Evolutionary conservation across 192 early-diverging fungal species (phyloP).

Genomic region (Coemansia javaensis): DNA sequence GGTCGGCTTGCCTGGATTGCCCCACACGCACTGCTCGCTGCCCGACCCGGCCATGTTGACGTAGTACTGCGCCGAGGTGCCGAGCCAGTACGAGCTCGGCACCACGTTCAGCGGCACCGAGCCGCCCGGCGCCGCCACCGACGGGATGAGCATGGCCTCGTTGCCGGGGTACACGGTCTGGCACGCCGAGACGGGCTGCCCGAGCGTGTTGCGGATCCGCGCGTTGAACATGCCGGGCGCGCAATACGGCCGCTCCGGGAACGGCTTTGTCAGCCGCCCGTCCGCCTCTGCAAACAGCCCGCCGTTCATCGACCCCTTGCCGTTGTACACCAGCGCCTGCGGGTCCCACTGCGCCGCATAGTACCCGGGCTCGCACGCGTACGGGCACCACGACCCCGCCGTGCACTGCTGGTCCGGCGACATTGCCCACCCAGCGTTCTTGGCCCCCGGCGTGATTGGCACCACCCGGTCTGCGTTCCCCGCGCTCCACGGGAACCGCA

Average conservation of each 20-base stretch:
- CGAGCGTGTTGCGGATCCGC: conserved; percentile 25
- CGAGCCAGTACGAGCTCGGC: conserved; percentile 44
- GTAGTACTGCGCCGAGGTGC: conserved; percentile 48
- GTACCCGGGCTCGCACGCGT: conserved; percentile 41
- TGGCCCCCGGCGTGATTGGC: conserved; percentile 17
- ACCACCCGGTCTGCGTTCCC: conserved; percentile 37
- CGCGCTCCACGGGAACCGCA: conserved; percentile 48
- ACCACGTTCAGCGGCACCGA: conserved; percentile 31
- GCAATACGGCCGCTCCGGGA: conserved; percentile 31
- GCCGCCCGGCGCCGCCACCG: conserved; percentile 29
- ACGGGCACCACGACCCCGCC: conserved; percentile 38
- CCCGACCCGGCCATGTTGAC: conserved; percentile 40
- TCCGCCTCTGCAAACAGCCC: conserved; percentile 23
- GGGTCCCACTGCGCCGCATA: conserved; percentile 50
- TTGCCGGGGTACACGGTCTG: conserved; percentile 49
- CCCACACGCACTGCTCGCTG: conserved; percentile 41
- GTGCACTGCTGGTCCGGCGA: conserved; percentile 42
- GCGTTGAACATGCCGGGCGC: conserved; percentile 32
- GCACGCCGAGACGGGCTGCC: conserved; percentile 40
- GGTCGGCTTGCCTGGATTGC: conserved; percentile 14
- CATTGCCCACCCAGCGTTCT: conserved; percentile 50
- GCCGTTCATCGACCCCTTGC: conserved; percentile 45
- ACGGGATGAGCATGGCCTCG: conserved; percentile 51
- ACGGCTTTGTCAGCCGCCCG: conserved; percentile 35
- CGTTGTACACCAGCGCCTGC: conserved; percentile 20